These are phyloP conservation scores for Quercus variabilis DNA, from an alignment of 306 rosid genomes.

Conservation along the genomic window DNA sequence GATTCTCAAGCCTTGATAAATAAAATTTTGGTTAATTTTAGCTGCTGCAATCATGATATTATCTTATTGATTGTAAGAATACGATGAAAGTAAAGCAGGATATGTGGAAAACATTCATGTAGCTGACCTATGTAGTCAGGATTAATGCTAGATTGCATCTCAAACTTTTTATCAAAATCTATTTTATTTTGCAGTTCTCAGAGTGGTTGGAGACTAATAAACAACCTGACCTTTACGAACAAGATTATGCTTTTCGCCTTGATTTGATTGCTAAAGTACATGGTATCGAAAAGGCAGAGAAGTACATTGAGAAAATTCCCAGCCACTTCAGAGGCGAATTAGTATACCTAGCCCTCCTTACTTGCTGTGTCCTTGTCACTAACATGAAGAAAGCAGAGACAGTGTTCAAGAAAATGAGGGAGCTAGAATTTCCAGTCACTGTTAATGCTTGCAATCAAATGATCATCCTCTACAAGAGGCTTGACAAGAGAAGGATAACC, in stretches of 20 bases:
- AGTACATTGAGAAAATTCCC: conserved; percentile 14
- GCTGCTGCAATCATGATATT: too few species aligned
- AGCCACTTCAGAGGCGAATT: background rate
- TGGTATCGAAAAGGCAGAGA: conserved; percentile 10
- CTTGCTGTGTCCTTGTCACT: background rate
- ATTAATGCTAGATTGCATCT: background rate
- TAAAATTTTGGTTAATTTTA: too few species aligned
- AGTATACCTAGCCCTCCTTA: conserved; percentile 3
- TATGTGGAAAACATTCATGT: background rate
- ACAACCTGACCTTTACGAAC: background rate
- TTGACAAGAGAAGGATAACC: background rate
- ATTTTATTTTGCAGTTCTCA: conserved; percentile 8
- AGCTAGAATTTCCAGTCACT: conserved; percentile 8
- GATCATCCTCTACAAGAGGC: conserved; percentile 19
- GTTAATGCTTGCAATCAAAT: conserved; percentile 16
- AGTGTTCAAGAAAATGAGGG: conserved; percentile 11
- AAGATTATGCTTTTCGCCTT: conserved; percentile 15
- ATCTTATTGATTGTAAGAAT: background rate
- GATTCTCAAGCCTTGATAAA: too few species aligned
- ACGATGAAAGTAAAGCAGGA: background rate
- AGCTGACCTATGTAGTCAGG: background rate
- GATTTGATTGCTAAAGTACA: conserved; percentile 12
- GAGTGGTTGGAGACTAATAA: conserved; percentile 11
- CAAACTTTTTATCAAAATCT: background rate
- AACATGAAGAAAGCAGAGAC: conserved; percentile 19